Conservation (phyloP, 2,329 filamentous ascomycete species). For the Rhynchosporium graminicola region DNA sequence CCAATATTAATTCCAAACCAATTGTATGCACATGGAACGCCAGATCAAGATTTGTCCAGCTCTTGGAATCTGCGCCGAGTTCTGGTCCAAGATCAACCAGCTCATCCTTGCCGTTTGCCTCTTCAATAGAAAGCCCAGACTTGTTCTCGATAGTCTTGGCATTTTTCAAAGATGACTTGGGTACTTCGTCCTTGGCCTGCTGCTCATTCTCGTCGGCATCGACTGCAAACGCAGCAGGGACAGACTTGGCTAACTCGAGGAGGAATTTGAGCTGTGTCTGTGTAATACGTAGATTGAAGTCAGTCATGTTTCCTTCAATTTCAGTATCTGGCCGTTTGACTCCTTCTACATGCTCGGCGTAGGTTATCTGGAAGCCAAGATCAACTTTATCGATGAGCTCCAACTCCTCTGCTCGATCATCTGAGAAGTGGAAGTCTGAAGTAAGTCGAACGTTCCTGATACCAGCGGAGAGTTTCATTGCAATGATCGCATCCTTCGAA, state of each 20-base stretch:
- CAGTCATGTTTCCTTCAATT: slow-evolving; percentile 87
- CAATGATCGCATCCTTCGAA: slow-evolving; percentile 68
- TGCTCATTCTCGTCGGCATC: slow-evolving; percentile 71
- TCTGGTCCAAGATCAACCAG: slow-evolving; percentile 67
- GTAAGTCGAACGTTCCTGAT: slow-evolving; percentile 91
- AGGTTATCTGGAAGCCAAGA: slow-evolving; percentile 86
- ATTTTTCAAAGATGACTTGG: slow-evolving; percentile 45
- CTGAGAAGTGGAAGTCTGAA: slow-evolving; percentile 80
- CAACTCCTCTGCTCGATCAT: slow-evolving; percentile 75
- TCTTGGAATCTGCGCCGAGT: slow-evolving; percentile 65
- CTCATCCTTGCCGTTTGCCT: slow-evolving; percentile 42
- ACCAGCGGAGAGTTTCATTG: slow-evolving; percentile 87
- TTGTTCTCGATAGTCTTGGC: slow-evolving; percentile 29
- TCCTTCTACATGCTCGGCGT: slow-evolving; percentile 80
- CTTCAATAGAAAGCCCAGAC: slow-evolving; percentile 4
- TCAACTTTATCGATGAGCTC: slow-evolving; percentile 98
- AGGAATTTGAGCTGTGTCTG: slow-evolving; percentile 90
- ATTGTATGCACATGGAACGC: slow-evolving; percentile 87
- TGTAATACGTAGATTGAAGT: slow-evolving; percentile 86
- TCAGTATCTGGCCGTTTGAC: slow-evolving; percentile 85
- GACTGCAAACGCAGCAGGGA: slow-evolving; percentile 82
- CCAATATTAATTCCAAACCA: slow-evolving; percentile 82
- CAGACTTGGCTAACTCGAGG: slow-evolving; percentile 81
- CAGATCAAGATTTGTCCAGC: slow-evolving; percentile 92
- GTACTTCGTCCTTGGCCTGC: slow-evolving; percentile 74